phyloP scores from a whole-genome alignment of 495 filamentous ascomycete genomes.

The Podospora didyma region DNA sequence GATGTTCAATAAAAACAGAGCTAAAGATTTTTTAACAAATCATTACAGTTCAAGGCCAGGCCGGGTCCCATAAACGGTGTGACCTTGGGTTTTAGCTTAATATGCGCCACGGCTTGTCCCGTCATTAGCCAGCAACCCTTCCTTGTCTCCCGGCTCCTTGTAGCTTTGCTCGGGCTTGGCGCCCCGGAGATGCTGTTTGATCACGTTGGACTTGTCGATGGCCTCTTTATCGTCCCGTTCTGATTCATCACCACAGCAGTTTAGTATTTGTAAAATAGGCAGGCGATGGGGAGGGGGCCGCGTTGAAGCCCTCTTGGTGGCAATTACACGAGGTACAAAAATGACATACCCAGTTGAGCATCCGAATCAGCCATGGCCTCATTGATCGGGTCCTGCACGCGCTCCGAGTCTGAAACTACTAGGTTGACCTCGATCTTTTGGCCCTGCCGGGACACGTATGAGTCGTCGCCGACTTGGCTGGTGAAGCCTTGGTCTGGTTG shows the following conservation, averaged over 20 bases:
- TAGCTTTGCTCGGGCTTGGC: slow-evolving; percentile 26
- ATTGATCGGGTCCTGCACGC: not conserved
- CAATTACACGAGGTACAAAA: no score
- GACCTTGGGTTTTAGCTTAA: no score
- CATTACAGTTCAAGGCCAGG: no score
- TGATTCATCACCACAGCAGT: no score
- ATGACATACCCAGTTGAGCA: not conserved
- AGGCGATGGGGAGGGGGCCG: not conserved
- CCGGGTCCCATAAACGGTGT: no score
- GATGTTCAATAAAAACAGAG: no score
- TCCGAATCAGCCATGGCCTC: not conserved
- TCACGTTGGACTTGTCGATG: slow-evolving; percentile 33
- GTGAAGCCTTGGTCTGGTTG: not conserved
- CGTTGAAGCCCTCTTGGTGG: no score
- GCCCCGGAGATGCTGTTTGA: slow-evolving; percentile 29
- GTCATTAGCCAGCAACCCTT: slow-evolving; percentile 9
- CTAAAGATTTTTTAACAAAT: no score
- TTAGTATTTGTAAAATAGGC: no score
- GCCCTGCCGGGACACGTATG: slow-evolving; percentile 4
- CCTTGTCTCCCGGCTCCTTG: slow-evolving; percentile 28
- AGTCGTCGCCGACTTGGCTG: slow-evolving; percentile 3
- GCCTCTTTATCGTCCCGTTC: slow-evolving; percentile 32
- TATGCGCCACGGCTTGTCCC: not conserved
- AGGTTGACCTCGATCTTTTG: slow-evolving; percentile 2
- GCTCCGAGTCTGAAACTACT: not conserved